Evolutionary conservation across 805 yeast genomes (phyloP).

Genomic region (Starmerella bombicola): DNA sequence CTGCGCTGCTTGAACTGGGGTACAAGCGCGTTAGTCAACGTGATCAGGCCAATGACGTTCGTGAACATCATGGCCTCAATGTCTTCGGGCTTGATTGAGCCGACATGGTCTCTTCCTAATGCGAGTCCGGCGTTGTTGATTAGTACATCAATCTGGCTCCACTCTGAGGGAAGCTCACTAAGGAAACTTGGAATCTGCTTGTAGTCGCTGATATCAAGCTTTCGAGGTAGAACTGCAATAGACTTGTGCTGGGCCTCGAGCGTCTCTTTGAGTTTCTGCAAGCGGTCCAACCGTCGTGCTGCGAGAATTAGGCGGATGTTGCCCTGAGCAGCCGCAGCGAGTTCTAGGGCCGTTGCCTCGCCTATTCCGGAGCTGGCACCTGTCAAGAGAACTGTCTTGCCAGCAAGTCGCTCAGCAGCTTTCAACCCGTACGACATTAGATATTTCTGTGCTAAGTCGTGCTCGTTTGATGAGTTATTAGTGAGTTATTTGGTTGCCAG

Average conservation of each 20-base stretch:
- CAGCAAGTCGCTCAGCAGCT: slow-evolving; percentile 70
- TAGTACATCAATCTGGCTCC: slow-evolving; percentile 47
- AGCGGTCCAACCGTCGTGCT: slow-evolving; percentile 62
- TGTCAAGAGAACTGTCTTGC: slow-evolving; percentile 73
- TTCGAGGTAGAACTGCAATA: slow-evolving; percentile 35
- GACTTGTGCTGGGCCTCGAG: slow-evolving; percentile 38
- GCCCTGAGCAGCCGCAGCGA: slow-evolving; percentile 67
- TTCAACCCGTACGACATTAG: slow-evolving; percentile 43
- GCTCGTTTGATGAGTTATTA: too few relatives aligned
- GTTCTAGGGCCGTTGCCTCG: slow-evolving; percentile 76
- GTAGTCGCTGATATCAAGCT: slow-evolving; percentile 47
- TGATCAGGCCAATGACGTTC: slow-evolving; percentile 75
- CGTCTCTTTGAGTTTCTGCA: slow-evolving; percentile 38
- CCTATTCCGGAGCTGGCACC: slow-evolving; percentile 98
- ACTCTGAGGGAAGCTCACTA: slow-evolving; percentile 39
- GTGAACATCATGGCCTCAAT: slow-evolving; percentile 68
- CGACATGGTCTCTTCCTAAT: slow-evolving; percentile 64
- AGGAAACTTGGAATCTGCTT: slow-evolving; percentile 43
- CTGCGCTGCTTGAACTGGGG: slow-evolving; percentile 58
- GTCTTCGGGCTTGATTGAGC: slow-evolving; percentile 51
- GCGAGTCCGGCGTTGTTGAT: slow-evolving; percentile 59
- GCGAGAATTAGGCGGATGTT: slow-evolving; percentile 56
- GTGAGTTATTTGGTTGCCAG: too few relatives aligned
- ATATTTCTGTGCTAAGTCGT: not conserved
- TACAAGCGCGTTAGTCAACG: slow-evolving; percentile 67